Evolutionary conservation across 768 basidiomycete genomes (phyloP).

Genomic region (Boletellus ananas): DNA sequence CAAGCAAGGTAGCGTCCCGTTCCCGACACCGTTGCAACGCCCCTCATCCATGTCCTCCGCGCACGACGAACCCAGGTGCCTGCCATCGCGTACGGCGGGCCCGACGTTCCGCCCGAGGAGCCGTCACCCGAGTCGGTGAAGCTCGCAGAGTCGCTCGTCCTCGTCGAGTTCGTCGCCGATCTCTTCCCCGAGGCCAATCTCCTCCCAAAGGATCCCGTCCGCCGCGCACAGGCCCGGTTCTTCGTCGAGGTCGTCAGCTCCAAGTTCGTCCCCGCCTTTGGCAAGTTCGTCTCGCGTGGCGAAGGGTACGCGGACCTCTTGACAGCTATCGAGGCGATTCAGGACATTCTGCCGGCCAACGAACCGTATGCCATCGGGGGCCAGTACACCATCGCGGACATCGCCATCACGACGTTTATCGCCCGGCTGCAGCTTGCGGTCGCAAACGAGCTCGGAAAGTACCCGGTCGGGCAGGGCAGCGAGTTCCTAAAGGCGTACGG

Average conservation of each 20-base stretch:
- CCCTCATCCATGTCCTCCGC: too few species aligned
- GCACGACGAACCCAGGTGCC: slow-evolving; percentile 9
- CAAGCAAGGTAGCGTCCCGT: slow-evolving; percentile 50
- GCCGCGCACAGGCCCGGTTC: slow-evolving; percentile 57
- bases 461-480: slow-evolving; percentile 43
- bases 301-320: slow-evolving; percentile 41
- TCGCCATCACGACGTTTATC: slow-evolving; percentile 57
- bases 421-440: slow-evolving; percentile 46
- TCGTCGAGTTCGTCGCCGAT: slow-evolving; percentile 66
- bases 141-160: slow-evolving; percentile 60
- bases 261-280: slow-evolving; percentile 41
- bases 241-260: slow-evolving; percentile 55
- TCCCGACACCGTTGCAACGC: too few species aligned
- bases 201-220: slow-evolving; percentile 53
- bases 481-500: slow-evolving; percentile 40
- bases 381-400: slow-evolving; percentile 54
- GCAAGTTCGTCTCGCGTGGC: slow-evolving; percentile 36
- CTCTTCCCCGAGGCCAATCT: slow-evolving; percentile 46
- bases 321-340: slow-evolving; percentile 45
- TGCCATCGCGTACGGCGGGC: slow-evolving; percentile 57
- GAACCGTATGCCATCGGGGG: slow-evolving; percentile 38
- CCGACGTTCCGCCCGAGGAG: slow-evolving; percentile 47
- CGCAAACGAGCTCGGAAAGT: slow-evolving; percentile 51
- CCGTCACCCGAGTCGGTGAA: slow-evolving; percentile 61
- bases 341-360: slow-evolving; percentile 42